Base-by-base conservation (phyloP, 352 stramenopile species). In the Aphanomyces stellatus region DNA sequence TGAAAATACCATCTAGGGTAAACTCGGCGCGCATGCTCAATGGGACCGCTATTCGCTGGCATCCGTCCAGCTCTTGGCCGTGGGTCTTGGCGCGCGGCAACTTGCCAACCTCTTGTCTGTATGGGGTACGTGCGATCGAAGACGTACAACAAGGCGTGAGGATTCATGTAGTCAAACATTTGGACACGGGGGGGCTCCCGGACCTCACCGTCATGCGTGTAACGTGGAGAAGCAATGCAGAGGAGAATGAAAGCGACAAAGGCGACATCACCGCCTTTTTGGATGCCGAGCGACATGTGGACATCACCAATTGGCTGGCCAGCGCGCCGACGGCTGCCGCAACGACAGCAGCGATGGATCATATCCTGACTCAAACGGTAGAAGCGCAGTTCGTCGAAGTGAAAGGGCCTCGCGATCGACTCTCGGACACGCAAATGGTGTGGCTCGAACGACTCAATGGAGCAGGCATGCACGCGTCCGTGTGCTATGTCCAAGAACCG, bases 351-450 rank as follows among this genome's bases (percentile, higher is more conserved):
- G n/a, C n/a, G n/a, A n/a, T n/a, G n/a, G n/a, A n/a, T n/a, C n/a
- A n/a, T n/a, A n/a, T n/a, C n/a, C n/a, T n/a, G n/a, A n/a, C n/a
- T n/a, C 0, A 48, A 43, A 56, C 46, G 6, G 35, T 68, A 4
- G 11, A 74, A 8, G 48, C 91, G 22, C 89, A 88, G 65, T 61
- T 93, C 3, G 83, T 96, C 17, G 88, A 96, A 73, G 88, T 96
- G 13, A 96, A 96, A 65, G 87, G 87, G 0, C 85, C 88, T 28
- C 78, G 87, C 17, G 88, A 96, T 57, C 80, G 79, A 41, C 74
- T 96, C 1, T 93, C 82, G 41, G 82, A 91, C 64, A 89, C 92
- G 46, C 88, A 96, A 53, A 40, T 78, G n/a, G 70, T 87, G 1
- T 95, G 88, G 88, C 68, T 96, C 2, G 56, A 88, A 10, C 65